Evolutionary conservation across 192 early-diverging fungal genomes (phyloP), one percentile per base, ranked within the genome.

Genomic region (Funneliformis geosporum): DNA sequence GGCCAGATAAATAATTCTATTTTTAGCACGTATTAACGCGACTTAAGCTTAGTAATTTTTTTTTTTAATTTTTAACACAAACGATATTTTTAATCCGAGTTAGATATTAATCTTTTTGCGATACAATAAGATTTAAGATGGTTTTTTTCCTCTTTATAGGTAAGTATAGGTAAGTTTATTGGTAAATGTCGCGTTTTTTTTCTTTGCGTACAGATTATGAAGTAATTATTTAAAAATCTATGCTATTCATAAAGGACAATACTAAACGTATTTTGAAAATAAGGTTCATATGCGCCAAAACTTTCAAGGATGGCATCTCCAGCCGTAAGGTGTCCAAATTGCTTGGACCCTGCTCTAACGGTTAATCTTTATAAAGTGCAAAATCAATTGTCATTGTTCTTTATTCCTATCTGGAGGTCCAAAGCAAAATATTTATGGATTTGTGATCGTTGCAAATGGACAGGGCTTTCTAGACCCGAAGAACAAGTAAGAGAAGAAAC

Each of bases 391-490:
- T 60, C 46, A 33, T 10, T 74, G 2, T 74, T 60, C 21, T 74
- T 74, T 39, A 40, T 74, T 1, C 73, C 73, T 21, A 42, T 74
- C 12, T 60, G 46, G 47, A 8, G 18, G 5, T 33, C 50, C 27
- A 60, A 40, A 11, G 27, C 73, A 33, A 59, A 59, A 55, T 25
- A 50, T 10, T n/a, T 74, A 18, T 74, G 73, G 73, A 25, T 38
- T 60, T 74, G 73, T 23, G 55, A 74, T 55, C 21, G n/a, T 16
- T 74, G 73, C 16, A 60, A 39, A 5, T 74, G 73, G 73, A 59
- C 44, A 18, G 46, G 47, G 14, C 9, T 5, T 10, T 27, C 28
- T 28, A 39, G 14, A 59, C 73, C 73, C 10, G 73, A 74, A 16
- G 73, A 74, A 12, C 46, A 50, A 38, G 38, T 60, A 1, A 38